These are phyloP conservation scores for Cyclostephanos tholiformis DNA, from an alignment of 108 stramenopile genomes.

Conservation along the genomic window DNA sequence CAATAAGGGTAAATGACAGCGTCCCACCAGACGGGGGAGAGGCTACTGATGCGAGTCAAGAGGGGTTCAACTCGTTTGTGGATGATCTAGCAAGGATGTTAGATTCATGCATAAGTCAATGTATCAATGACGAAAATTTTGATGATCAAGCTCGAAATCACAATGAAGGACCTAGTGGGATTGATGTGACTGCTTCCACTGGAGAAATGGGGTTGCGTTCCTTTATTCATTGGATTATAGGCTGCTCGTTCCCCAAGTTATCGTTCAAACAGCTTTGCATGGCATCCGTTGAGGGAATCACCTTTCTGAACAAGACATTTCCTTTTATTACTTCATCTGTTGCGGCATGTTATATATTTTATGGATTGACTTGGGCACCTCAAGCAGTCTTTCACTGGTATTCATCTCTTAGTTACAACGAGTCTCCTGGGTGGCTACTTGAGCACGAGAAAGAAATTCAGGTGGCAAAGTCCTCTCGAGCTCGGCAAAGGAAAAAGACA, in stretches of 20 bases:
- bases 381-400: conserved; percentile 15
- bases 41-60: conserved; percentile 7
- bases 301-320: conserved; percentile 12
- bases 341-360: conserved; percentile 22
- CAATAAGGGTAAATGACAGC: conserved; percentile 6
- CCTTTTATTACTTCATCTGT: conserved; percentile 33
- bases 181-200: conserved; percentile 12
- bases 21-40: conserved; percentile 1
- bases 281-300: not conserved
- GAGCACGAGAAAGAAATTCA: conserved; percentile 50
- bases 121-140: conserved; percentile 30
- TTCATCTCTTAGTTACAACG: conserved; percentile 8
- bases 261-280: conserved; percentile 17
- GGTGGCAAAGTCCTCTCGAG: conserved; percentile 27
- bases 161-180: not conserved
- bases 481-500: conserved; percentile 28
- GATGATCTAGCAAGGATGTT: conserved; percentile 41
- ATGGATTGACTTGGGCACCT: conserved; percentile 17
- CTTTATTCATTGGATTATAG: conserved; percentile 31
- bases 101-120: conserved; percentile 37
- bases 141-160: conserved; percentile 11
- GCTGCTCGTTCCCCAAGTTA: conserved; percentile 12
- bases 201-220: conserved; percentile 18
- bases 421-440: conserved; percentile 44
- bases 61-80: conserved; percentile 36